Base-by-base conservation (phyloP, 768 basidiomycete species). In the Tulasnella sp. region DNA sequence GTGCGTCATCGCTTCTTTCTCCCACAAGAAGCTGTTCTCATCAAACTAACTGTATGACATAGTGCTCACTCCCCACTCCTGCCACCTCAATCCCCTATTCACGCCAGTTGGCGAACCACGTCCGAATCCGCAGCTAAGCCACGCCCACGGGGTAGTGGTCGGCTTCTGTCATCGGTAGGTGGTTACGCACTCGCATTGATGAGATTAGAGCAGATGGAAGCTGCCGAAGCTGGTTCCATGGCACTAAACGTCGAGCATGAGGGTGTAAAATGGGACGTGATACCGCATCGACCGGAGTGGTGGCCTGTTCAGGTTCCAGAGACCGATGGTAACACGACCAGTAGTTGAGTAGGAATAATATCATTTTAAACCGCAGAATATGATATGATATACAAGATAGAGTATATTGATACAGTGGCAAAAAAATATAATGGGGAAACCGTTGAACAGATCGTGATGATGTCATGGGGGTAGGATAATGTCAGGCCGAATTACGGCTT, bases 161-260 rank as follows among this genome's bases (percentile, higher is more conserved):
- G 84, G 64, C 77, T 91, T 38, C 75, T 96, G 48, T 82, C 78
- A 38, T 79, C 80, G 5, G 66, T 72, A 10, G 67, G 73, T 15
- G 75, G 82, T 1, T 72, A 86, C 17, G 93, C 89, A 0, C 75
- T 96, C 3, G 92, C 87, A 1, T 75, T 95, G 29, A 70, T 96
- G 47, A 79, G 92, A 2, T 71, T 91, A 8, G 91, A 94, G 67
- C 85, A 91, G 64, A 77, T 83, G 1, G 76, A 80, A 13, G 77
- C 75, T 13, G 75, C 73, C 2, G 74, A 78, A 61, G 72, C 70
- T n/a, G 82, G 81, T 17, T 24, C 29, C 19, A 48, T 59, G 47
- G 38, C 8, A 15, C 49, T 59, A 26, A 38, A 27, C 34, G 32
- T 51, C 48, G 23, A 34, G 27, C n/a, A 52, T 29, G 34, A 52